A percentile compares a stretch with the other conserved stretches of the same genome.
These are phyloP conservation scores for Ilex aquifolium DNA, from an alignment of 257 asterid genomes.

Conservation along the genomic window DNA sequence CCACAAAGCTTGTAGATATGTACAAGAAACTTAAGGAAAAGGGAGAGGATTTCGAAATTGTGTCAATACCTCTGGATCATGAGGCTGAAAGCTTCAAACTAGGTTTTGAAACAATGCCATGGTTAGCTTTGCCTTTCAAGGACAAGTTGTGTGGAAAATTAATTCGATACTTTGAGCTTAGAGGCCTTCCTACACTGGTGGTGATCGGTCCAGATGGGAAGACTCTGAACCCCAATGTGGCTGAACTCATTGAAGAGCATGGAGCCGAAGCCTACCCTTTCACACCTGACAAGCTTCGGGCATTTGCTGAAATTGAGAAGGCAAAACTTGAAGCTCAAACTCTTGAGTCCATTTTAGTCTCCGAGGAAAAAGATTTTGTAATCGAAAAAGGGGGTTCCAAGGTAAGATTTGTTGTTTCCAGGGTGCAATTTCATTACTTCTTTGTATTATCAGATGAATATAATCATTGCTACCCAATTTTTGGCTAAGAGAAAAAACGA, in stretches of 20 bases:
- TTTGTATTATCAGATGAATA: no score
- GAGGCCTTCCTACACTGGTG: conserved; percentile 20
- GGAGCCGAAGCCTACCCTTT: conserved; percentile 31
- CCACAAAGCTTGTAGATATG: conserved; percentile 17
- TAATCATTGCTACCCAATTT: neutral
- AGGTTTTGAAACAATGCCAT: conserved; percentile 21
- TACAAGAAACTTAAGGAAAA: conserved; percentile 16
- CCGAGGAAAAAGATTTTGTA: conserved; percentile 23
- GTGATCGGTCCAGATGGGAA: conserved; percentile 30
- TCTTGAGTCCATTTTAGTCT: conserved; percentile 24
- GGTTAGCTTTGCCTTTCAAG: conserved; percentile 30
- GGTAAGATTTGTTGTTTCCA: conserved; percentile 5
- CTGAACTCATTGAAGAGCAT: conserved; percentile 27
- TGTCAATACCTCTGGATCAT: conserved; percentile 20
- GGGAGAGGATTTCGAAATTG: conserved; percentile 21
- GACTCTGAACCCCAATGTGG: conserved; percentile 20
- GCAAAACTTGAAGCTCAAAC: conserved; percentile 26
- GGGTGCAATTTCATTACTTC: no score
- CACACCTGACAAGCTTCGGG: conserved; percentile 16
- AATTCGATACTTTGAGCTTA: conserved; percentile 18
- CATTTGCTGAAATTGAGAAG: conserved; percentile 18
- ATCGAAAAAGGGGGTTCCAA: conserved; percentile 22
- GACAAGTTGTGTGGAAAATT: conserved; percentile 23
- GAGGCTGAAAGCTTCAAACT: conserved; percentile 17
- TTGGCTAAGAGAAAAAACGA: neutral